Percentiles rank a stretch among this genome's conserved stretches.
Evolutionary conservation across 1,284 basidiomycete genomes (phyloP).

Genomic region (Sanghuangporus weigelae): DNA sequence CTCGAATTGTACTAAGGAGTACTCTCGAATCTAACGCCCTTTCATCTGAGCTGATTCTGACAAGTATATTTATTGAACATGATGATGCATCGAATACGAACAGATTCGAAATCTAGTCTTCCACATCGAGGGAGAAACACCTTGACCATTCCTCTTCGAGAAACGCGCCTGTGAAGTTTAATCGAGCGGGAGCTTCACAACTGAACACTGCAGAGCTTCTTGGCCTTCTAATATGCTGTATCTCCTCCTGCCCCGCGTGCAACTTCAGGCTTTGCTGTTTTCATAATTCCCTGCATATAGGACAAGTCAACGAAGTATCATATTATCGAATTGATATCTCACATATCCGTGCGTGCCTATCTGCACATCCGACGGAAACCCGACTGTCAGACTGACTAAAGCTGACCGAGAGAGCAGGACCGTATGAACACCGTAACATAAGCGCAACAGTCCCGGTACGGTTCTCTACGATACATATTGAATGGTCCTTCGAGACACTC

Average conservation of each 20-base stretch:
- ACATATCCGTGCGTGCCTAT: slow-evolving; percentile 82
- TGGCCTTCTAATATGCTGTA: too few relatives aligned
- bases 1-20: too few relatives aligned
- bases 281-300: background rate
- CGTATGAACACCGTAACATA: slow-evolving; percentile 87
- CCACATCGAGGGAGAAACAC: background rate
- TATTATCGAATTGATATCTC: background rate
- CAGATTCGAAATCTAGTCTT: too few relatives aligned
- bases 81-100: too few relatives aligned
- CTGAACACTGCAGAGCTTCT: background rate
- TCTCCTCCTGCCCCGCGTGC: too few relatives aligned
- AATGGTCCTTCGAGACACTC: slow-evolving; percentile 86
- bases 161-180: background rate
- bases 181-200: background rate
- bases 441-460: slow-evolving; percentile 70
- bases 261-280: background rate
- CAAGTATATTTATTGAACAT: too few relatives aligned
- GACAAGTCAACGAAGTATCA: background rate
- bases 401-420: slow-evolving; percentile 87
- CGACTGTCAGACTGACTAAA: slow-evolving; percentile 69
- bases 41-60: too few relatives aligned
- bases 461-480: slow-evolving; percentile 86
- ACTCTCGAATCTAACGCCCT: too few relatives aligned
- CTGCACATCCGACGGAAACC: slow-evolving; percentile 83
- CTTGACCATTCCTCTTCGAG: background rate